Evolutionary conservation across 2,329 filamentous ascomycete species (phyloP).

Genomic region (Davidsoniella virescens): DNA sequence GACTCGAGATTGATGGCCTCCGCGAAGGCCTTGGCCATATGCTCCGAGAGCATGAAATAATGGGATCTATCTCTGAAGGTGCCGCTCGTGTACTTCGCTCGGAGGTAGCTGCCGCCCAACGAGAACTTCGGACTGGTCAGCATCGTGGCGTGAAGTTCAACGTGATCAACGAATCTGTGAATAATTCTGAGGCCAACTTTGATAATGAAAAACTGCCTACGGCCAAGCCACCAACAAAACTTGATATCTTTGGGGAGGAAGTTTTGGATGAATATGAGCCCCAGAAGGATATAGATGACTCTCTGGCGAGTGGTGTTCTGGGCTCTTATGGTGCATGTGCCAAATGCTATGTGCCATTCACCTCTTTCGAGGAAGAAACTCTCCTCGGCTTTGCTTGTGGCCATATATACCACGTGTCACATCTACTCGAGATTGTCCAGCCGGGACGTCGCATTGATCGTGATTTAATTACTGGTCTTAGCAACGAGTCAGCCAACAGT

Average conservation of each 20-base stretch:
- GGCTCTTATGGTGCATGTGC: conserved; percentile 26
- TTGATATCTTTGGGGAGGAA: conserved; percentile 15
- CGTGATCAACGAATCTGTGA: conserved; percentile 24
- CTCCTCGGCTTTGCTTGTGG: conserved; percentile 69
- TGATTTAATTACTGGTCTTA: conserved; percentile 27
- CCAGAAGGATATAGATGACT: too few relatives aligned
- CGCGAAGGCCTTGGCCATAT: conserved; percentile 78
- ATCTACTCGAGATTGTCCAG: conserved; percentile 42
- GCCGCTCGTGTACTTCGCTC: conserved; percentile 74
- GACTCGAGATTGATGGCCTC: conserved; percentile 80
- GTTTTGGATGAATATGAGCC: background rate
- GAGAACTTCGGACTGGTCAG: conserved; percentile 61
- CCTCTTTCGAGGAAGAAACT: conserved; percentile 49
- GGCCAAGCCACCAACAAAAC: conserved; percentile 16
- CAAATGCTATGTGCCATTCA: conserved; percentile 38
- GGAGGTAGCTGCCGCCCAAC: conserved; percentile 75
- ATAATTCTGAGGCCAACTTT: conserved; percentile 24
- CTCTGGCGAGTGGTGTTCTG: too few relatives aligned
- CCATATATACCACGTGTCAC: conserved; percentile 64
- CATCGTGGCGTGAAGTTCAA: conserved; percentile 82
- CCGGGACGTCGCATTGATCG: conserved; percentile 30
- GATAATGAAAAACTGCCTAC: conserved; percentile 23
- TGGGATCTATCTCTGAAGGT: conserved; percentile 79
- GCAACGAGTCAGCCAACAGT: conserved; percentile 20
- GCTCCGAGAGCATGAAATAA: conserved; percentile 90